phyloP scores from a whole-genome alignment of 345 rosid species.

The Euphorbia peplus region DNA sequence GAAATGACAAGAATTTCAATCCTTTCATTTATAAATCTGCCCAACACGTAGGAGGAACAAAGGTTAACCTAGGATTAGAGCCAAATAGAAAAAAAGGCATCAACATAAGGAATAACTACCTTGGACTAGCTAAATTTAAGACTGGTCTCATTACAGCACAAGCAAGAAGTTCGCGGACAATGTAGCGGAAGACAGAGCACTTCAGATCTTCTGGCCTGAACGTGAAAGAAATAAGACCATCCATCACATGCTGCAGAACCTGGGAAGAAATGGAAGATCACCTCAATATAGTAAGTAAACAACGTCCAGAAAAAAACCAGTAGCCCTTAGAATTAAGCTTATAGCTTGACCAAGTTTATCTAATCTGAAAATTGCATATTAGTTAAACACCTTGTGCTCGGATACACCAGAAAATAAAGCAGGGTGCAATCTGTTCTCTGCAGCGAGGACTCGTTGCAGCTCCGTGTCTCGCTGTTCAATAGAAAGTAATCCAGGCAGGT shows the following conservation, averaged over 20 bases:
- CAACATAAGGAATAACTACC: slow-evolving; percentile 41
- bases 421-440: slow-evolving; percentile 85
- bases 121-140: slow-evolving; percentile 81
- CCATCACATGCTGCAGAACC: slow-evolving; percentile 93
- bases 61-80: slow-evolving; percentile 14
- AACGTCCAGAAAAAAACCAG: slow-evolving; percentile 11
- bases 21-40: slow-evolving; percentile 91
- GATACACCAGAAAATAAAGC: slow-evolving; percentile 89
- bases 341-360: background rate
- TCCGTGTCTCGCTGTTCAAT: slow-evolving; percentile 66
- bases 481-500: slow-evolving; percentile 39
- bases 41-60: slow-evolving; percentile 14
- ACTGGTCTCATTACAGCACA: slow-evolving; percentile 94
- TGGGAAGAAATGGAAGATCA: slow-evolving; percentile 30
- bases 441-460: slow-evolving; percentile 59
- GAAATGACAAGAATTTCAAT: slow-evolving; percentile 70
- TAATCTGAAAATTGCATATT: slow-evolving; percentile 16
- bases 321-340: background rate
- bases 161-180: slow-evolving; percentile 88
- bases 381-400: slow-evolving; percentile 77
- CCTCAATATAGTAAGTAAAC: slow-evolving; percentile 4
- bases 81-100: background rate
- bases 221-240: slow-evolving; percentile 71
- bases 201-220: slow-evolving; percentile 86
- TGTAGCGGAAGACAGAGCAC: slow-evolving; percentile 71